phyloP scores from a whole-genome alignment of 768 basidiomycete species.

The Lactarius akahatsu region DNA sequence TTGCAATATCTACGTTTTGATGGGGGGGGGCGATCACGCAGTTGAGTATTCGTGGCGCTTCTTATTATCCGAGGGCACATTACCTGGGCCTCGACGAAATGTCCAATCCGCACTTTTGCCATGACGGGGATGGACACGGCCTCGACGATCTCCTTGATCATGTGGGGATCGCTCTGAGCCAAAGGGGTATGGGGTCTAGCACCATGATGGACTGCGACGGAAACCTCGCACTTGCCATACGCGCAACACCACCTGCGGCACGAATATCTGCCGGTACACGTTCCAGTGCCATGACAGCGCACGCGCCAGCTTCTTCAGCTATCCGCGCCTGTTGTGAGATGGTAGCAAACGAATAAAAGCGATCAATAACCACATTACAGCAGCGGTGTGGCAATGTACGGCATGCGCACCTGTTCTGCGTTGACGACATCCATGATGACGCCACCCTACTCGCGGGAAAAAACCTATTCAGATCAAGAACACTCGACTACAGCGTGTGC shows the following conservation, averaged over 20 bases:
- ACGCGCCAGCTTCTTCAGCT: conserved; percentile 96
- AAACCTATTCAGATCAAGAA: conserved; percentile 10
- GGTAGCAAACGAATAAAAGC: conserved; percentile 36
- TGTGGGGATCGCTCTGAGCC: conserved; percentile 80
- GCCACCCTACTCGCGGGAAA: conserved; percentile 53
- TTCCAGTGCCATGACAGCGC: conserved; percentile 97
- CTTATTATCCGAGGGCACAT: conserved; percentile 7
- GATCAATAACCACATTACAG: conserved; percentile 1
- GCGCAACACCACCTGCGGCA: conserved; percentile 86
- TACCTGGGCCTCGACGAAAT: conserved; percentile 95
- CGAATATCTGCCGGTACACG: conserved; percentile 96
- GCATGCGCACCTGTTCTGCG: conserved; percentile 53
- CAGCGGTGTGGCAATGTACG: neutral
- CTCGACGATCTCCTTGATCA: conserved; percentile 95
- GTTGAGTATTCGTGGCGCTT: neutral
- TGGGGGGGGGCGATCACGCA: neutral
- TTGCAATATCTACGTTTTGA: conserved; percentile 73
- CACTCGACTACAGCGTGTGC: conserved; percentile 29
- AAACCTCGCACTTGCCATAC: conserved; percentile 67
- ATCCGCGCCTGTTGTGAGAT: conserved; percentile 69
- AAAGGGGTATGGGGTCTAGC: conserved; percentile 8
- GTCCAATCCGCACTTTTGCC: conserved; percentile 95
- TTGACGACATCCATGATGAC: conserved; percentile 97
- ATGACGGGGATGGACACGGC: conserved; percentile 97
- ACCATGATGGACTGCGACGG: conserved; percentile 1